Percentiles rank a stretch among this genome's conserved stretches.
Conservation (phyloP, 2,329 filamentous ascomycete genomes). For the Aspergillus fructus region DNA sequence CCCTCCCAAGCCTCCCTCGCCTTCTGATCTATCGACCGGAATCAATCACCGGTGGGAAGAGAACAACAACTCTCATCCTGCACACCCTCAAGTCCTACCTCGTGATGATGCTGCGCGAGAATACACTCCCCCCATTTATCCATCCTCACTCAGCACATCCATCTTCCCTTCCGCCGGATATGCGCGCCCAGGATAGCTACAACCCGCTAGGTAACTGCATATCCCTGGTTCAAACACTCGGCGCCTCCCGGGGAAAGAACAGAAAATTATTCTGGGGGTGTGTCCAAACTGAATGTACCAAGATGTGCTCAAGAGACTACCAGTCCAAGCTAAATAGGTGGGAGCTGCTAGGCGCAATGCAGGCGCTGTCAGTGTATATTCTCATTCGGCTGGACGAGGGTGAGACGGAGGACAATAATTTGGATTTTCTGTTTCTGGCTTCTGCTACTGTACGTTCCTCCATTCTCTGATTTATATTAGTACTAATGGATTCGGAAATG, state of each 20-base stretch:
- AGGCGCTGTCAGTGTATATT: constrained; percentile 47
- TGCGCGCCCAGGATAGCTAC: not conserved
- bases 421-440: constrained; percentile 36
- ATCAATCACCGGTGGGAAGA: constrained; percentile 27
- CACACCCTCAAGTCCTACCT: constrained; percentile 46
- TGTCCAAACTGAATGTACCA: constrained; percentile 40
- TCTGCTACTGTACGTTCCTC: not conserved
- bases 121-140: constrained; percentile 46
- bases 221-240: not conserved
- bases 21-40: constrained; percentile 1
- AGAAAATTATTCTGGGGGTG: constrained; percentile 49
- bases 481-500: not conserved
- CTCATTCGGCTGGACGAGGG: constrained; percentile 46
- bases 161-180: not conserved
- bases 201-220: not conserved
- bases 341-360: constrained; percentile 44
- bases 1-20: not conserved
- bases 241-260: constrained; percentile 21
- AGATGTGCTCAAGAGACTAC: constrained; percentile 26
- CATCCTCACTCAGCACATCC: constrained; percentile 26
- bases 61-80: constrained; percentile 38
- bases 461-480: too few relatives aligned
- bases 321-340: constrained; percentile 20
- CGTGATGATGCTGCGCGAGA: constrained; percentile 37
- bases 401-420: constrained; percentile 45